Evolutionary conservation across 2,329 filamentous ascomycete species (phyloP), one percentile per base, ranked within the genome.

Genomic region (Rosellinia necatrix): DNA sequence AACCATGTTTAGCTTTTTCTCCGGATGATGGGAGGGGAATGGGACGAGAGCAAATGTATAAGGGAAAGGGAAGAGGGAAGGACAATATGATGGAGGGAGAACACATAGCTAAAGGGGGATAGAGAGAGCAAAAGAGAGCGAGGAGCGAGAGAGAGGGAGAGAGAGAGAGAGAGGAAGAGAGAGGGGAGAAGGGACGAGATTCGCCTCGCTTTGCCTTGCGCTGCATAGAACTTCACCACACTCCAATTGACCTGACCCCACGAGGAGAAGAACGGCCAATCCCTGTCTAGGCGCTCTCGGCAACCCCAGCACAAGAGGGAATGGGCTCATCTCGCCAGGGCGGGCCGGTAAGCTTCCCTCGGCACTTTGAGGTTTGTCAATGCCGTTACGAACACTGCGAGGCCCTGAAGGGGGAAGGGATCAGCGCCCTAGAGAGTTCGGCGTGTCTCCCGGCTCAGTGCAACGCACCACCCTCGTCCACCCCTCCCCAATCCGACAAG

Each of bases 281-380:
- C 57, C 57, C 42, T 57, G 57, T 57, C 38, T 5, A 55, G 40
- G 38, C 32, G 15, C 22, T 44, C 49, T 57, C 54, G 54, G 43
- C 49, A 32, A 40, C 30, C 48, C 49, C 53, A 56, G 48, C 19
- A 24, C 34, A 34, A 37, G 21, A 51, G 34, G 54, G 46, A 59
- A 59, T 56, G 50, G 59, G 56, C 49, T 61, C 59, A 56, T 59
- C 58, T 57, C 58, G 58, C 58, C 58, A 60, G 58, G 47, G 58
- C 58, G 54, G 58, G 47, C 51, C 55, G 58, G 58, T 60, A 58
- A 50, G 55, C 51, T 58, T 34, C 51, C 43, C 53, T 62, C 60
- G 60, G 60, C 60, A 62, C 57, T 60, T 62, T 55, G 43, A 62
- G 57, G 60, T 58, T 58, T 56, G 30, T 49, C 53, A 62, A 58